A percentile compares a stretch with the other conserved stretches of the same genome.
phyloP scores from a whole-genome alignment of 1,284 basidiomycete species.

The Ceratobasidium sp. region DNA sequence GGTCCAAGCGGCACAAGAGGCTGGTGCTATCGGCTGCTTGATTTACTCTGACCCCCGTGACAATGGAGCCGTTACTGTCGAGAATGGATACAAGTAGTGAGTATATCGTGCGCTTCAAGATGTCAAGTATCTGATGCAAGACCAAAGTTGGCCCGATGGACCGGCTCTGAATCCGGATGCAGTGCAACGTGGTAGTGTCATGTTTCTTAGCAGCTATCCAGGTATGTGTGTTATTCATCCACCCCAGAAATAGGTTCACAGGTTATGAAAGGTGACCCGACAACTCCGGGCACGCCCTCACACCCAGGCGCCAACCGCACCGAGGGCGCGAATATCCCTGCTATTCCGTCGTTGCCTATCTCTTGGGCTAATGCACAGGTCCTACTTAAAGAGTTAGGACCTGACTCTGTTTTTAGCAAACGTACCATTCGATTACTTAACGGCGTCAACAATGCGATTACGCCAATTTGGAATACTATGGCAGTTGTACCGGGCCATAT shows the following conservation, averaged over 20 bases:
- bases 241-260: not conserved
- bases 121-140: not conserved
- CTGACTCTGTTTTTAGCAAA: slow-evolving; percentile 50
- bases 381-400: slow-evolving; percentile 62
- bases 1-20: slow-evolving; percentile 82
- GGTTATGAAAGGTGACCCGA: slow-evolving; percentile 20
- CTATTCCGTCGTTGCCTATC: slow-evolving; percentile 80
- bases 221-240: slow-evolving; percentile 48
- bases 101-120: not conserved
- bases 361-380: slow-evolving; percentile 74
- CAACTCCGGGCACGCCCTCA: not conserved
- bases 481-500: slow-evolving; percentile 89
- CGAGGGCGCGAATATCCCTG: slow-evolving; percentile 73
- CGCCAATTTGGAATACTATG: slow-evolving; percentile 87
- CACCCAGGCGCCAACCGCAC: slow-evolving; percentile 77
- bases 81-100: slow-evolving; percentile 68
- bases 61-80: slow-evolving; percentile 80
- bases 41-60: slow-evolving; percentile 92
- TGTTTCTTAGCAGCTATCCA: slow-evolving; percentile 82
- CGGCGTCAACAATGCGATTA: slow-evolving; percentile 78
- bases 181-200: slow-evolving; percentile 87
- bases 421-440: slow-evolving; percentile 65
- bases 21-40: slow-evolving; percentile 64
- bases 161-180: slow-evolving; percentile 86
- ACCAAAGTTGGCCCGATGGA: slow-evolving; percentile 71